A percentile compares a stretch with the other conserved stretches of the same genome.
Conservation (phyloP, 371 early-diverging fungal genomes). For the Apophysomyces sp. region DNA sequence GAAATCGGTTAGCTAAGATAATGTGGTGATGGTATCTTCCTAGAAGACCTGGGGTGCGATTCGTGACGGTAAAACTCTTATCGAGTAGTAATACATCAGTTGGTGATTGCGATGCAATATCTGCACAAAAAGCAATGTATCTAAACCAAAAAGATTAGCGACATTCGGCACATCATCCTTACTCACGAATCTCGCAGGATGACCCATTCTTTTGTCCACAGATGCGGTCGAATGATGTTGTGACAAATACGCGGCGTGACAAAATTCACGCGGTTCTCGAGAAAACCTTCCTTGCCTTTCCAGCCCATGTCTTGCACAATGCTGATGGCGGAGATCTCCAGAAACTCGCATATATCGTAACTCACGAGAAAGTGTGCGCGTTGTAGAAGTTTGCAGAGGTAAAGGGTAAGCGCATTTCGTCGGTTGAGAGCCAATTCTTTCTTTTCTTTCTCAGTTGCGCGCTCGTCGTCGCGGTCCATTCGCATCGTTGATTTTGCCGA, state of each 20-base stretch:
- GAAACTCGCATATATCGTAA: constrained; percentile 76
- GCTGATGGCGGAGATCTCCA: constrained; percentile 76
- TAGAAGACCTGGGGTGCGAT: constrained; percentile 29
- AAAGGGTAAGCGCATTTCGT: constrained; percentile 64
- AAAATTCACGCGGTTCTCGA: constrained; percentile 60
- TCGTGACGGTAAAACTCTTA: constrained; percentile 24
- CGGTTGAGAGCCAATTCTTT: constrained; percentile 49
- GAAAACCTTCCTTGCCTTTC: constrained; percentile 83
- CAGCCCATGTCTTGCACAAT: constrained; percentile 77
- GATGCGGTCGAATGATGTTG: constrained; percentile 23
- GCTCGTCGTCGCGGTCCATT: constrained; percentile 10
- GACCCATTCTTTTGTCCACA: constrained; percentile 74
- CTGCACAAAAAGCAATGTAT: constrained; percentile 55
- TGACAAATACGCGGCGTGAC: constrained; percentile 43
- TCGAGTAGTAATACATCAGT: constrained; percentile 45
- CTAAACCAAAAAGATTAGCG: constrained; percentile 4
- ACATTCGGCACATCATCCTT: background rate
- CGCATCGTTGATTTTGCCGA: constrained; percentile 30
- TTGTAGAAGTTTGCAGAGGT: constrained; percentile 56
- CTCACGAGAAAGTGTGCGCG: constrained; percentile 60
- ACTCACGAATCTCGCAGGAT: constrained; percentile 73
- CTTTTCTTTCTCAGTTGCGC: constrained; percentile 22
- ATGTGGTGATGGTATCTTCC: constrained; percentile 53
- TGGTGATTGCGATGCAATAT: constrained; percentile 51
- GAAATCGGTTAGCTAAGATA: constrained; percentile 54